Conservation (phyloP, 78 protist genomes). For the Dictyostelium capitatum region DNA sequence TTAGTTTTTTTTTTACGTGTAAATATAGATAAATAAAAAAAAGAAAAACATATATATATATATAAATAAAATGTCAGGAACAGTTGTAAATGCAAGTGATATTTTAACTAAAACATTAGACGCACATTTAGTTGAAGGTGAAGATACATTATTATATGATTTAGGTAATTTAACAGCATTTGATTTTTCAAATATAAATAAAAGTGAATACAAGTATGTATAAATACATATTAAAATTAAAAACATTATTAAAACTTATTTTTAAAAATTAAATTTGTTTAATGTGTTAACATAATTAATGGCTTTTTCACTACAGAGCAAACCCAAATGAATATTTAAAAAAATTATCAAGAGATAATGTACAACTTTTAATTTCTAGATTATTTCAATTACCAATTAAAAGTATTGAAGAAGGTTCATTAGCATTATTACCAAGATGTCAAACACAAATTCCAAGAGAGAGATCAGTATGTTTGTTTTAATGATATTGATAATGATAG, state of each 20-base stretch:
- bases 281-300: no score
- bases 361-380: conserved; percentile 73
- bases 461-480: conserved; percentile 31
- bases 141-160: conserved; percentile 63
- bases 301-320: conserved; percentile 26
- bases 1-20: not conserved
- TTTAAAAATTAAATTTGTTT: no score
- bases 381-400: conserved; percentile 62
- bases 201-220: conserved; percentile 56
- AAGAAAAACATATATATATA: conserved; percentile 8
- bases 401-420: conserved; percentile 62
- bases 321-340: conserved; percentile 52
- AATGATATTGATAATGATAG: not conserved
- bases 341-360: conserved; percentile 66
- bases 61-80: not conserved
- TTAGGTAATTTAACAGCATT: conserved; percentile 41
- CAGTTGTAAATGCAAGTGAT: conserved; percentile 53
- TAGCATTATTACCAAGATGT: conserved; percentile 69
- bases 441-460: conserved; percentile 73
- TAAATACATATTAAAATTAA: no score
- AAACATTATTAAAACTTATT: no score
- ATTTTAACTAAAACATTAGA: conserved; percentile 18
- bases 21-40: not conserved
- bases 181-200: conserved; percentile 57
- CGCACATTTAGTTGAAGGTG: conserved; percentile 55